Evolutionary conservation across 2,329 filamentous ascomycete species (phyloP), one percentile per base, ranked within the genome.

Genomic region (Aureobasidium lini): DNA sequence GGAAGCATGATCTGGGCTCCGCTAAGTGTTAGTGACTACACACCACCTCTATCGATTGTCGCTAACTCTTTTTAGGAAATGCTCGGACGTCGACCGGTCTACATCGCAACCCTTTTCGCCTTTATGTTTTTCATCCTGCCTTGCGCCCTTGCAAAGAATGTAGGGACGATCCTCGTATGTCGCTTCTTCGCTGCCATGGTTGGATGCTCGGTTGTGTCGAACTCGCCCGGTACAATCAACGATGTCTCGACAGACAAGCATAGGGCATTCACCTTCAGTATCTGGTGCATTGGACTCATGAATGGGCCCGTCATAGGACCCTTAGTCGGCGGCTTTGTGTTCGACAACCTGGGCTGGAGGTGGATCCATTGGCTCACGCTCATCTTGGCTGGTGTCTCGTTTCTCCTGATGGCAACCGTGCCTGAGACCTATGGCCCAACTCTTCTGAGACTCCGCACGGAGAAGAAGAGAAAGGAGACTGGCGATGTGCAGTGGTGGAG

Each of bases 221-320:
- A 92, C 68, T 83, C 86, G 1, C 89, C 90, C 0, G 90, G 89
- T 2, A 89, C 85, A 6, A 81, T 95, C 9, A 84, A 87, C 18
- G 90, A 95, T 69, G 84, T 95, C 52, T 84, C 88, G 15, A 79
- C 79, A 13, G 87, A 91, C 40, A 84, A 93, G 46, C 84, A 87
- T 65, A 84, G 90, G 11, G 88, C 88, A 4, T 74, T 91, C 13
- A 85, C 85, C 52, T 88, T 95, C 72, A 89, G 85, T 4, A 77
- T 93, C 34, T 95, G 89, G 84, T 83, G 81, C 62, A 82, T 94
- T 57, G 90, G 88, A 0, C 89, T 90, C 0, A 80, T 94, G 68
- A 94, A 94, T 68, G 60, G 57, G 2, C 60, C 60, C 2, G 48
- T 54, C 6, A 9, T 61, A 2, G 60, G 60, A 5, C 60, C 60